A percentile compares a stretch with the other conserved stretches of the same genome.
Evolutionary conservation across 2,329 filamentous ascomycete genomes (phyloP).

Genomic region (Pseudopithomyces chartarum): DNA sequence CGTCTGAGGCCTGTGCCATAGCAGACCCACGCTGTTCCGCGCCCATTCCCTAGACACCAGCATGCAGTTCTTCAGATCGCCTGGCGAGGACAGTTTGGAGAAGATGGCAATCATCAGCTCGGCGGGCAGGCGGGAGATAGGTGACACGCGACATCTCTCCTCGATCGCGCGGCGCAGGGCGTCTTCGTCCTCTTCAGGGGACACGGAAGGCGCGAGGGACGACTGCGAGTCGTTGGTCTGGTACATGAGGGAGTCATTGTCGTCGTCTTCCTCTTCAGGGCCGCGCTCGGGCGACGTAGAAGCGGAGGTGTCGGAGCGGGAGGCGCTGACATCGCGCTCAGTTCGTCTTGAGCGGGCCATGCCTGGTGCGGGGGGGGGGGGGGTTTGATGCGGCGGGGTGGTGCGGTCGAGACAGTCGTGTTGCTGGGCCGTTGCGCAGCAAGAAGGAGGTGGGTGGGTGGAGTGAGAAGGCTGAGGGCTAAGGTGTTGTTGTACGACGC

Average conservation of each 20-base stretch:
- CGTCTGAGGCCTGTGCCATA: constrained; percentile 94
- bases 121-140: constrained; percentile 83
- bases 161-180: constrained; percentile 59
- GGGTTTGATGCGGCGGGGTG: constrained; percentile 8
- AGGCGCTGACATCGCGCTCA: constrained; percentile 38
- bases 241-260: constrained; percentile 89
- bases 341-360: constrained; percentile 41
- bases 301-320: constrained; percentile 61
- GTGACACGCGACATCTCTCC: constrained; percentile 72
- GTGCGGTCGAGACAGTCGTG: background rate
- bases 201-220: constrained; percentile 79
- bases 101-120: constrained; percentile 96
- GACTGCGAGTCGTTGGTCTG: constrained; percentile 89
- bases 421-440: background rate
- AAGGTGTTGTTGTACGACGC: background rate
- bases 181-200: constrained; percentile 78
- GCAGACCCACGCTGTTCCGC: constrained; percentile 84
- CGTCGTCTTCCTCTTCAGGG: constrained; percentile 77
- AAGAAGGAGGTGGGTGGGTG: background rate
- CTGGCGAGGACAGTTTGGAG: constrained; percentile 74
- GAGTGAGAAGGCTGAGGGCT: constrained; percentile 2
- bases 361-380: constrained; percentile 1
- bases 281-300: constrained; percentile 75
- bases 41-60: constrained; percentile 95
- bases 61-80: constrained; percentile 86